Evolutionary conservation across 1,139 yeast genomes (phyloP), one percentile per base, ranked within the genome.

Genomic region (Yamadazyma dendronema): DNA sequence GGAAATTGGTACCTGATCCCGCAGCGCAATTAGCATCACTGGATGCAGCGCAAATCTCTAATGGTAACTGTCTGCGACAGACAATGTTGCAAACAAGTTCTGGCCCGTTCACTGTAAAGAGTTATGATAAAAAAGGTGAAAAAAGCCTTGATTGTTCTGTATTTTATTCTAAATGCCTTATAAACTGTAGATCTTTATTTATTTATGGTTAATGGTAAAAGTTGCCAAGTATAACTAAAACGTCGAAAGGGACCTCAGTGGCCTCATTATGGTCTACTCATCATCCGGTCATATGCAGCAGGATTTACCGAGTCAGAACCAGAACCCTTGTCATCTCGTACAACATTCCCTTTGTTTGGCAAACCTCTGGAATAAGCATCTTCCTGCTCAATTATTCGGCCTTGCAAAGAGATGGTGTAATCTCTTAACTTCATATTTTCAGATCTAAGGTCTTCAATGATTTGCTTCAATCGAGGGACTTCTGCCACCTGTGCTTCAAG

Each of bases 341-440:
- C 23, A 7, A 10, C 6, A 12, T n/a, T n/a, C 12, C 5, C 17
- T 27, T 27, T 13, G 13, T 27, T 15, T 6, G n/a, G 17, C 4
- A 27, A 6, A 9, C 11, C 6, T 14, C 30, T 14, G 15, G 30
- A 27, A 27, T 15, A 27, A 11, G 13, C 15, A 7, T 19, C 22
- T 7, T 19, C 22, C 22, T 19, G 22, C 9, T 79, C 85, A 47
- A 84, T 74, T 46, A 84, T 65, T 48, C 83, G 71, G 32, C 83
- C 74, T 59, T 84, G 92, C 34, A 85, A 65, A 3, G 81, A 82
- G 50, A 83, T 59, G 28, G 85, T 80, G 57, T 85, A 84, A 52
- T 83, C 87, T 48, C 90, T 73, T 47, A 87, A 71, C 56, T 82
- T 82, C 51, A 74, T 65, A 60, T 84, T 86, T 54, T 86, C 95